Evolutionary conservation across 768 basidiomycete species (phyloP).

Genomic region (Hortiboletus flavorubellus): DNA sequence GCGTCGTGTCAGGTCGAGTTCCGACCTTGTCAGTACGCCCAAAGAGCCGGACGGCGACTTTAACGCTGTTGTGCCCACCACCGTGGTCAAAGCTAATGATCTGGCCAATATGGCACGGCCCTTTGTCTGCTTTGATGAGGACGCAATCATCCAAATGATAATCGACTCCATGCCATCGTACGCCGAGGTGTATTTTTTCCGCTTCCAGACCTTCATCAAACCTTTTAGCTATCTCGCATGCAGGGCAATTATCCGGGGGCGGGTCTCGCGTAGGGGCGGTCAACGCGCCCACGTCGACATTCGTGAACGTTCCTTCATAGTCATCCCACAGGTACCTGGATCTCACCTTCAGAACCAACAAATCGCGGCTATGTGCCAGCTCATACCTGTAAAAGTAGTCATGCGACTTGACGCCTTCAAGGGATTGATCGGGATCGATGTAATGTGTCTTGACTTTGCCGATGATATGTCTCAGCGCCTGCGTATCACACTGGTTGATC

Average conservation of each 20-base stretch:
- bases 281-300: constrained; percentile 33
- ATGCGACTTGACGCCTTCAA: constrained; percentile 27
- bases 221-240: constrained; percentile 40
- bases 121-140: constrained; percentile 43
- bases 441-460: constrained; percentile 48
- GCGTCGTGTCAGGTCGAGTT: constrained; percentile 35
- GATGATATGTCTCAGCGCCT: constrained; percentile 39
- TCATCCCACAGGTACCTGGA: constrained; percentile 52
- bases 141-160: constrained; percentile 67
- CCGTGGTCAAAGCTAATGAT: constrained; percentile 36
- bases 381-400: constrained; percentile 60
- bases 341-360: background rate
- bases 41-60: constrained; percentile 40
- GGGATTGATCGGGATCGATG: constrained; percentile 20
- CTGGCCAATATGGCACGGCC: constrained; percentile 57
- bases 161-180: constrained; percentile 42
- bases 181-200: constrained; percentile 35
- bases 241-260: constrained; percentile 52
- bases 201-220: constrained; percentile 31
- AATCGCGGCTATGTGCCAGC: background rate
- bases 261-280: background rate
- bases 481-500: constrained; percentile 48
- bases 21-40: constrained; percentile 45
- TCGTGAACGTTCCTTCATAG: constrained; percentile 42
- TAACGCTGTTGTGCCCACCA: constrained; percentile 11